A percentile compares a stretch with the other conserved stretches of the same genome.
Evolutionary conservation across 2,329 filamentous ascomycete species (phyloP).

Genomic region (Botrytis deweyae): DNA sequence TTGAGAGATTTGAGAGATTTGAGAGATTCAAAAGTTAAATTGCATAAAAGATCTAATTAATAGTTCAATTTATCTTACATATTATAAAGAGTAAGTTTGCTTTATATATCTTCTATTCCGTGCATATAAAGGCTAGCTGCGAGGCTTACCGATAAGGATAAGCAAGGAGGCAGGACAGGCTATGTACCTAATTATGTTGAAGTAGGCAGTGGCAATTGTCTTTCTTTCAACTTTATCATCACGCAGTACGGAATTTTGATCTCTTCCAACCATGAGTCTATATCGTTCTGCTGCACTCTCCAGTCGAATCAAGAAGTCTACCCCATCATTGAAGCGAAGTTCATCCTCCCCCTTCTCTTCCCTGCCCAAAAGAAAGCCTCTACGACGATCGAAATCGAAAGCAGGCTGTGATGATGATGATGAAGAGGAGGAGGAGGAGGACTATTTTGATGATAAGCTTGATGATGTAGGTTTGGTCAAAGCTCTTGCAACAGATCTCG

Average conservation of each 20-base stretch:
- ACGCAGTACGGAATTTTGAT: not conserved
- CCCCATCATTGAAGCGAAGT: conserved; percentile 34
- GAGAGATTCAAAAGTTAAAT: too few relatives aligned
- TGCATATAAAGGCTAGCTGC: not conserved
- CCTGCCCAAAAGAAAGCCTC: conserved; percentile 36
- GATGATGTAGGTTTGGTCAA: conserved; percentile 59
- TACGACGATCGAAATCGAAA: conserved; percentile 24
- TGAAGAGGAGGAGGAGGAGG: conserved; percentile 36
- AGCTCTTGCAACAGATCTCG: conserved; percentile 54
- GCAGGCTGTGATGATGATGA: conserved; percentile 28
- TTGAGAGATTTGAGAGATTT: too few relatives aligned
- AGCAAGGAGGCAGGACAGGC: not conserved
- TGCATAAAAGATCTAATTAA: not conserved
- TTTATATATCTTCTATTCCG: not conserved
- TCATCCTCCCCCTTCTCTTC: conserved; percentile 35
- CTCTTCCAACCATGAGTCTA: conserved; percentile 34
- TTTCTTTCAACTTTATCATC: not conserved
- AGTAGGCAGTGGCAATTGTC: conserved; percentile 23
- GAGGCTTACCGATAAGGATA: not conserved
- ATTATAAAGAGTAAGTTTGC: not conserved
- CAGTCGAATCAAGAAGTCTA: conserved; percentile 38
- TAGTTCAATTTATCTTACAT: not conserved
- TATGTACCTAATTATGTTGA: not conserved
- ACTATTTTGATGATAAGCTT: conserved; percentile 50
- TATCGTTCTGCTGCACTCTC: conserved; percentile 37